Percentiles rank a stretch among this genome's conserved stretches.
Evolutionary conservation across 495 filamentous ascomycete species (phyloP).

Genomic region (Penicillium fimorum): DNA sequence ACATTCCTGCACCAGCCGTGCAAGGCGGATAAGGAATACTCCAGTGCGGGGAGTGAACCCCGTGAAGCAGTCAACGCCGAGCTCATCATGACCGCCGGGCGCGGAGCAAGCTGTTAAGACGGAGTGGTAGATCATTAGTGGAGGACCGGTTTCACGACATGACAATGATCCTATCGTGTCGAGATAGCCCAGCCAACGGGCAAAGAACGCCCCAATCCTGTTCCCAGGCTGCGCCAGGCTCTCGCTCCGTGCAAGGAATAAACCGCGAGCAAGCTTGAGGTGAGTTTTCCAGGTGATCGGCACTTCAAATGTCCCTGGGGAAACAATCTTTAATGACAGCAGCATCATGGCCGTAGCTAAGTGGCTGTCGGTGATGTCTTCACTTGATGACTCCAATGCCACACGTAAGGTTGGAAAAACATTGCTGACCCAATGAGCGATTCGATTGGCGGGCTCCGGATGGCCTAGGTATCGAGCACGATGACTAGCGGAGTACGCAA

Average conservation of each 20-base stretch:
- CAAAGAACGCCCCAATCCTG: constrained; percentile 74
- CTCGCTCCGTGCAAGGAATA: constrained; percentile 65
- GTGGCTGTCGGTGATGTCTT: constrained; percentile 70
- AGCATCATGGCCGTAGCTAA: constrained; percentile 86
- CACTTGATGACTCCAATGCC: constrained; percentile 55
- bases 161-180: constrained; percentile 77
- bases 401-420: constrained; percentile 72
- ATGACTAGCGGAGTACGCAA: constrained; percentile 82
- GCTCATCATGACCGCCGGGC: constrained; percentile 49
- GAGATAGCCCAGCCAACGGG: constrained; percentile 82
- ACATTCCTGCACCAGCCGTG: constrained; percentile 67
- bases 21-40: constrained; percentile 69
- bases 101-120: constrained; percentile 47
- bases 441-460: constrained; percentile 72
- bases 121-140: constrained; percentile 55
- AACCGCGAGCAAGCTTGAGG: constrained; percentile 69
- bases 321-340: constrained; percentile 81
- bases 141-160: constrained; percentile 60
- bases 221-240: constrained; percentile 56
- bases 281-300: constrained; percentile 75
- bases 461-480: constrained; percentile 74
- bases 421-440: constrained; percentile 73
- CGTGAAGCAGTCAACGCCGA: constrained; percentile 74
- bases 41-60: constrained; percentile 73
- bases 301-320: constrained; percentile 74